Base-by-base conservation (phyloP, 106 monocot species). In the Apostasia shenzhenica region DNA sequence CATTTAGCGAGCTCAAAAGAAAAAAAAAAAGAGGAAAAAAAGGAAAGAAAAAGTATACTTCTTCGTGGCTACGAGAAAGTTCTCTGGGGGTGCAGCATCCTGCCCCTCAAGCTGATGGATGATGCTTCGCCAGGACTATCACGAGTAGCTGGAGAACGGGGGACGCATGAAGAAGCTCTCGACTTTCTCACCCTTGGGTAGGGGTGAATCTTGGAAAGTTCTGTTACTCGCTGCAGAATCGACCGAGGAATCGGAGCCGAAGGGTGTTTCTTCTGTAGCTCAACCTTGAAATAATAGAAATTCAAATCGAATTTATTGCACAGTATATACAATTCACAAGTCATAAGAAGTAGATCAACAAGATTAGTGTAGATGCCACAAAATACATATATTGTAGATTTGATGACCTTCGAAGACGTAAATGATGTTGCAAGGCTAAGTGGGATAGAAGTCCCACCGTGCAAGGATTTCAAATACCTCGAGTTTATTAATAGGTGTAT, bases 191-290 rank as follows among this genome's bases (percentile, higher is more conserved):
- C 45, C 39, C 62, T 63, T 8, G 62, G 62, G 39, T 63, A 63
- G 0, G 62, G 62, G 62, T 63, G 5, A 63, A 63, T 63, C 3
- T 45, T 13, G 39, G 62, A 63, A 3, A 63, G 45, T 3, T 63
- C 62, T 63, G 45, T 13, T 14, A 63, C 62, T 63, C 62, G 62
- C 45, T 45, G 45, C 62, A 63, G 3, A 45, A 63, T 63, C 0
- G 42, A 63, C 45, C n/a, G 45, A 0, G 62, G 62, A 3, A 63
- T n/a, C 45, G 12, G 11, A 44, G 62, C 62, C 5, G 41, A 59
- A 8, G 40, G 41, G 1, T 59, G 59, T 41, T 59, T 59, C 59
- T 10, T 59, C 10, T 59, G 59, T 41, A 41, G 8, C 10, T 59
- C 59, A 10, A 41, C 59, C 59, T 59, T 59, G 40, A 1, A 59